Conservation (phyloP, 2,329 filamentous ascomycete genomes). For the Sporothrix inflata region DNA sequence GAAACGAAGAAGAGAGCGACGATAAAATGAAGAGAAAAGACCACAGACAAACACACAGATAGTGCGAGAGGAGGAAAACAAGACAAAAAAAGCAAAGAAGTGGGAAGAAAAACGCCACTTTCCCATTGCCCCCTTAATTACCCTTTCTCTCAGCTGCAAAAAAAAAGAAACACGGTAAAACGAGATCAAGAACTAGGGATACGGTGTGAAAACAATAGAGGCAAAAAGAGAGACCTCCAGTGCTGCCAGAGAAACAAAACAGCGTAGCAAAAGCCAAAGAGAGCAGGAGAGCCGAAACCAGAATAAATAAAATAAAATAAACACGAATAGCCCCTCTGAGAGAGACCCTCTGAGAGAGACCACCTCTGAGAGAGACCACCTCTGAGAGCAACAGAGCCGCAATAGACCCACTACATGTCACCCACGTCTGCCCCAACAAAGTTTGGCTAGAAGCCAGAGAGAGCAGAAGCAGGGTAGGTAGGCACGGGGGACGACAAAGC, state of each 20-base stretch:
- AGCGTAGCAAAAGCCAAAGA: neutral
- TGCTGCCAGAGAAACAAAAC: neutral
- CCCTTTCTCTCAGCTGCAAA: neutral
- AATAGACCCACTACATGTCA: neutral
- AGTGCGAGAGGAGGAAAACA: neutral
- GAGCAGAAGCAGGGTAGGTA: neutral
- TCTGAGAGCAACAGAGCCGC: too few relatives aligned
- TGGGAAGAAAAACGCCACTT: slow-evolving; percentile 17
- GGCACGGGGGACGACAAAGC: neutral
- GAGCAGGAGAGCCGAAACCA: neutral
- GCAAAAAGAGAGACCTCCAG: neutral
- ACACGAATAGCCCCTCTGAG: neutral
- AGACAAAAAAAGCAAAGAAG: neutral
- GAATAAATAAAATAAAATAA: neutral
- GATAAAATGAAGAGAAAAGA: neutral
- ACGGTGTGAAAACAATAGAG: neutral
- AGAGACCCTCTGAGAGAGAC: too few relatives aligned
- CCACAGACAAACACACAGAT: neutral
- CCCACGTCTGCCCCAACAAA: neutral
- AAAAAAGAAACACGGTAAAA: neutral
- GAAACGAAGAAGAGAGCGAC: neutral
- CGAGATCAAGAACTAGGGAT: neutral
- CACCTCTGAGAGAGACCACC: too few relatives aligned
- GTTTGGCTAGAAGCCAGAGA: neutral
- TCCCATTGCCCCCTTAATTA: slow-evolving; percentile 4